Conservation (phyloP, 2,329 filamentous ascomycete genomes). For the Aureobasidium leucospermi region DNA sequence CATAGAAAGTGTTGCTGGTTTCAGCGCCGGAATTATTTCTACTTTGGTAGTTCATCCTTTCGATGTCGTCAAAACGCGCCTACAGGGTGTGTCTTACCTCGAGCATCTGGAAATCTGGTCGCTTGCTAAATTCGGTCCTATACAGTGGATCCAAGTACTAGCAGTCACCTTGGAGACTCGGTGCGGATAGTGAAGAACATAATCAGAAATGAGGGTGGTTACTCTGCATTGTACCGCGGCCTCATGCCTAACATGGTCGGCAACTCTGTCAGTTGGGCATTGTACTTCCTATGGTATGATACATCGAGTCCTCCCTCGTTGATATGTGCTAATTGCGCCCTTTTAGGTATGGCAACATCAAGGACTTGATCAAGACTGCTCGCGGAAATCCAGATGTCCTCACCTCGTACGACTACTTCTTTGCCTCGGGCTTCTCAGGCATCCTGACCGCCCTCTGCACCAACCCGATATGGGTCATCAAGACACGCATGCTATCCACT, state of each 20-base stretch:
- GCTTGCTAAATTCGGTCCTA: background rate
- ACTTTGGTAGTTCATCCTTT: conserved; percentile 86
- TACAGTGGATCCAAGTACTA: conserved; percentile 44
- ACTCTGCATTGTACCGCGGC: conserved; percentile 76
- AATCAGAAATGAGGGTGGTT: conserved; percentile 46
- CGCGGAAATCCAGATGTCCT: conserved; percentile 38
- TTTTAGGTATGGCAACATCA: conserved; percentile 49
- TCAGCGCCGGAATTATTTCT: conserved; percentile 78
- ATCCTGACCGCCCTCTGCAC: conserved; percentile 73
- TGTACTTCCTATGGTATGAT: conserved; percentile 69
- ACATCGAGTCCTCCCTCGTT: background rate
- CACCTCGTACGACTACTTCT: conserved; percentile 67
- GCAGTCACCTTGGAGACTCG: conserved; percentile 46
- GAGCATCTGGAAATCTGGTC: background rate
- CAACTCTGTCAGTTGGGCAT: conserved; percentile 81
- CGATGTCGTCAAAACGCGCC: conserved; percentile 91
- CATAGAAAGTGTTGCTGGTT: conserved; percentile 82
- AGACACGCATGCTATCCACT: conserved; percentile 91
- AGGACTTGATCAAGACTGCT: conserved; percentile 43
- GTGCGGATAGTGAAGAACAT: conserved; percentile 47
- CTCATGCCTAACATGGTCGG: conserved; percentile 85
- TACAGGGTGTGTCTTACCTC: conserved; percentile 49
- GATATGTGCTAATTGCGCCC: background rate
- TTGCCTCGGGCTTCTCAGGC: conserved; percentile 63
- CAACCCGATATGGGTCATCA: conserved; percentile 96